A percentile compares a stretch with the other conserved stretches of the same genome.
phyloP scores from a whole-genome alignment of 345 rosid species.

The Raphanus raphanistrum region DNA sequence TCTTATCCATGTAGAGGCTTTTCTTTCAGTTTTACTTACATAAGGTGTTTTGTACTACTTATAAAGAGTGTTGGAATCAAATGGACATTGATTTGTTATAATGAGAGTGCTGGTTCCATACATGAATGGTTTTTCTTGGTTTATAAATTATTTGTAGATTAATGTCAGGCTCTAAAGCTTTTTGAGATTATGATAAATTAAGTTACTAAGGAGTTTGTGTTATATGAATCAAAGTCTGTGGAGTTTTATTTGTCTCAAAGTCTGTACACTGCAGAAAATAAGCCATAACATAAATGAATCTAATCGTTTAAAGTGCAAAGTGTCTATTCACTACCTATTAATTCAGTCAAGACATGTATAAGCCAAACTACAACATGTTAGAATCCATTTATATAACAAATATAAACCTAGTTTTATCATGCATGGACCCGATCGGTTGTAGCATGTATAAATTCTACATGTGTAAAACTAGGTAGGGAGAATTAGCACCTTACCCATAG shows the following conservation, averaged over 20 bases:
- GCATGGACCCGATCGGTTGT: not conserved
- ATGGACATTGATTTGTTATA: constrained; percentile 21
- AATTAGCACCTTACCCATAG: too few relatives aligned
- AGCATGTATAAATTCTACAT: too few relatives aligned
- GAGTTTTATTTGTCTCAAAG: not conserved
- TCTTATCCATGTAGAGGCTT: constrained; percentile 12
- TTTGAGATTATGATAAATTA: not conserved
- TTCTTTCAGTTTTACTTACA: constrained; percentile 23
- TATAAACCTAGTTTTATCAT: not conserved
- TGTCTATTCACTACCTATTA: not conserved
- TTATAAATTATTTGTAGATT: constrained; percentile 2
- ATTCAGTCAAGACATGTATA: not conserved
- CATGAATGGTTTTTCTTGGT: not conserved
- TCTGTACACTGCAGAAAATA: not conserved
- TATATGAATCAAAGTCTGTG: not conserved
- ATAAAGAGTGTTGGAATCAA: constrained; percentile 30
- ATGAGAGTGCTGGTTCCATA: constrained; percentile 14
- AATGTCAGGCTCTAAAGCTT: not conserved
- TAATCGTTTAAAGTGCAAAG: not conserved
- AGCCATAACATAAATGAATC: not conserved
- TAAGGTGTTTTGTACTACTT: constrained; percentile 15
- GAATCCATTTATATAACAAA: not conserved
- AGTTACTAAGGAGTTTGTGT: too few relatives aligned
- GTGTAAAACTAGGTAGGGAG: too few relatives aligned
- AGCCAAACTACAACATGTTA: not conserved